These are phyloP conservation scores for Aspergillus calidoustus DNA, from an alignment of 2,329 filamentous ascomycete species.

Conservation along the genomic window DNA sequence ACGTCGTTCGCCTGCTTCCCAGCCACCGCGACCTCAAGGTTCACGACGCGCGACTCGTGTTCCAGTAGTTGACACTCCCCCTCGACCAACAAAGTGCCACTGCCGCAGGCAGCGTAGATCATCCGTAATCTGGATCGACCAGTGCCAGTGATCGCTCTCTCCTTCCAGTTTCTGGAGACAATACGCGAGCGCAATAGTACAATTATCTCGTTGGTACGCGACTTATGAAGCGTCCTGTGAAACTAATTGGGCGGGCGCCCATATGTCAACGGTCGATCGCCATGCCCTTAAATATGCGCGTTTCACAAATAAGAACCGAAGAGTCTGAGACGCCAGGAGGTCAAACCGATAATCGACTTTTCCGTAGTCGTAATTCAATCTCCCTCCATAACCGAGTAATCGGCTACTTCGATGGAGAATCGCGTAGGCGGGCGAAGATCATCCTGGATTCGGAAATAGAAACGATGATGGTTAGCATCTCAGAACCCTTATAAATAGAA, in stretches of 20 bases:
- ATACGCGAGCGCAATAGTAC: neutral
- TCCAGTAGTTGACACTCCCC: constrained; percentile 6
- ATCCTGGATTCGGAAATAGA: neutral
- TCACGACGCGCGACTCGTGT: neutral
- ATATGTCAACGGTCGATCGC: neutral
- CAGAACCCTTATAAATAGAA: constrained; percentile 1
- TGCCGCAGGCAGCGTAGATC: constrained; percentile 16
- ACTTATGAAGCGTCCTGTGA: neutral
- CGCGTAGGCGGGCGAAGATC: neutral
- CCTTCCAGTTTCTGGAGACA: neutral
- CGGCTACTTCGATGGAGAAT: neutral
- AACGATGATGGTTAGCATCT: neutral
- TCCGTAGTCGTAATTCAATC: neutral
- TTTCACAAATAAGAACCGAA: neutral
- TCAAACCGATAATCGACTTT: too few species aligned
- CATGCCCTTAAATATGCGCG: constrained; percentile 4
- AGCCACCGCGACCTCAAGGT: neutral
- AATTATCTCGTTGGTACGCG: neutral
- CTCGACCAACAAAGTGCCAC: neutral
- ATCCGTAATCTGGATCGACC: constrained; percentile 6
- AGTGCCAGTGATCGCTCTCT: neutral
- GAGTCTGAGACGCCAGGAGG: neutral
- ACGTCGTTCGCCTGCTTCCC: neutral
- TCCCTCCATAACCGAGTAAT: neutral
- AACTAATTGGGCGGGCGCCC: constrained; percentile 3